These are phyloP conservation scores for Metschnikowia gelsemii DNA, from an alignment of 805 yeast genomes.

Conservation along the genomic window DNA sequence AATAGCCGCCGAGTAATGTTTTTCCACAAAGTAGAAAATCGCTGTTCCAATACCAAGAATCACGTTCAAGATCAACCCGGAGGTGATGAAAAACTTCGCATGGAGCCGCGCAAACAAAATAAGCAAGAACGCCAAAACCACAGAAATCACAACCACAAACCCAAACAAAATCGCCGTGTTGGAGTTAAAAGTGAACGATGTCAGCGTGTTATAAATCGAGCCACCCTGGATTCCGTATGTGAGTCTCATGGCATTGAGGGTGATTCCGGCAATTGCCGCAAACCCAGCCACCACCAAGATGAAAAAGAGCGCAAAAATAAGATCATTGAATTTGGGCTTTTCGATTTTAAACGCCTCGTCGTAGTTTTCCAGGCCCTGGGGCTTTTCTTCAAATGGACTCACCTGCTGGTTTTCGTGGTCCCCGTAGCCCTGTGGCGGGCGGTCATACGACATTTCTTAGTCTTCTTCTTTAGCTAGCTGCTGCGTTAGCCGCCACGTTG, in stretches of 20 bases:
- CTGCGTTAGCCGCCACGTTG: background rate
- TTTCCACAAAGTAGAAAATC: constrained; percentile 64
- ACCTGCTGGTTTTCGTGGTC: constrained; percentile 32
- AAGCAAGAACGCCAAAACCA: constrained; percentile 57
- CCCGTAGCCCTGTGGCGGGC: constrained; percentile 10
- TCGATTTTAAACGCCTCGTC: constrained; percentile 68
- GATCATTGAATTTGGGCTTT: constrained; percentile 66
- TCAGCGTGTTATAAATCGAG: constrained; percentile 54
- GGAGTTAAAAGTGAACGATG: constrained; percentile 67
- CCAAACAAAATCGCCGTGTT: constrained; percentile 71
- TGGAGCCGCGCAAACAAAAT: constrained; percentile 60
- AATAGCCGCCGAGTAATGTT: constrained; percentile 78
- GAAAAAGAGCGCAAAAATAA: constrained; percentile 61
- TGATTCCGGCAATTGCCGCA: constrained; percentile 64
- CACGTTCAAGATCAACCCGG: constrained; percentile 67
- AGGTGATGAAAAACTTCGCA: constrained; percentile 65
- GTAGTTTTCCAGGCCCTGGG: constrained; percentile 41
- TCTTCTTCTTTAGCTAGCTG: background rate
- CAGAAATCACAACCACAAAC: constrained; percentile 59
- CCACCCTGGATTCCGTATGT: constrained; percentile 58
- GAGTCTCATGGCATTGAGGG: constrained; percentile 60
- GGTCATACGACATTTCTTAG: constrained; percentile 9
- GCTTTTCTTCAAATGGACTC: constrained; percentile 30
- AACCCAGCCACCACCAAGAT: constrained; percentile 57
- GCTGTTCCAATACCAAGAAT: constrained; percentile 72